phyloP scores from a whole-genome alignment of 495 filamentous ascomycete species.

The Aspergillus mulundensis region DNA sequence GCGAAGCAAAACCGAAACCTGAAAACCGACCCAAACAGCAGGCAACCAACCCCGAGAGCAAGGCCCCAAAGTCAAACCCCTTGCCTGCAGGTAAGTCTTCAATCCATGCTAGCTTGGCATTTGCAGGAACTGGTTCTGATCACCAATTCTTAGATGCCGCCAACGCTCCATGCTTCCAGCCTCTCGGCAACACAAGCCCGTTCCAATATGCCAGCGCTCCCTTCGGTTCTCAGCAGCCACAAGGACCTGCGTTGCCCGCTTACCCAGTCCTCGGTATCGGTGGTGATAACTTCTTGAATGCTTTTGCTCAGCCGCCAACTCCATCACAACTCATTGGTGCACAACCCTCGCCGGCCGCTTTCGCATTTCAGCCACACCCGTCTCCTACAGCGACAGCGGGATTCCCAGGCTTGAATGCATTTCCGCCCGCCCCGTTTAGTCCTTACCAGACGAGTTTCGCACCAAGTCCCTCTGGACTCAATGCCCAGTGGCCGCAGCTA shows the following conservation, averaged over 20 bases:
- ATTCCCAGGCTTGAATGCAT: constrained; percentile 1
- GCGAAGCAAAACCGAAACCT: not conserved
- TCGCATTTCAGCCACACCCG: constrained; percentile 10
- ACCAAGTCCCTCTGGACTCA: not conserved
- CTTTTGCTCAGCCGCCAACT: constrained; percentile 11
- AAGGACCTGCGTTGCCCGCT: not conserved
- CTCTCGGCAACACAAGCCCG: not conserved
- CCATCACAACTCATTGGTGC: constrained; percentile 11
- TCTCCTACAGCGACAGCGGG: constrained; percentile 5
- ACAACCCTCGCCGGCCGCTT: not conserved
- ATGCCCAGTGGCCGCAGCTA: constrained; percentile 12
- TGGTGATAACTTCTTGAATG: constrained; percentile 3
- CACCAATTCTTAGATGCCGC: not conserved
- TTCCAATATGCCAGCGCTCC: not conserved
- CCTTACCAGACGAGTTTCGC: constrained; percentile 13
- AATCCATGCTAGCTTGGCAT: not conserved
- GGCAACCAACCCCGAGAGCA: not conserved
- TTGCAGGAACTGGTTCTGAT: not conserved
- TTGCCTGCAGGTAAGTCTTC: constrained; percentile 6
- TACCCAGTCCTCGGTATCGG: not conserved
- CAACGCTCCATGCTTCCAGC: constrained; percentile 8
- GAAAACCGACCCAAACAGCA: constrained; percentile 5
- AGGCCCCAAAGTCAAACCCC: not conserved
- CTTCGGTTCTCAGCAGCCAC: not conserved
- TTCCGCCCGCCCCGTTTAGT: constrained; percentile 6